Base-by-base conservation (phyloP, 441 rosid species). In the Syzygium syzygioides region DNA sequence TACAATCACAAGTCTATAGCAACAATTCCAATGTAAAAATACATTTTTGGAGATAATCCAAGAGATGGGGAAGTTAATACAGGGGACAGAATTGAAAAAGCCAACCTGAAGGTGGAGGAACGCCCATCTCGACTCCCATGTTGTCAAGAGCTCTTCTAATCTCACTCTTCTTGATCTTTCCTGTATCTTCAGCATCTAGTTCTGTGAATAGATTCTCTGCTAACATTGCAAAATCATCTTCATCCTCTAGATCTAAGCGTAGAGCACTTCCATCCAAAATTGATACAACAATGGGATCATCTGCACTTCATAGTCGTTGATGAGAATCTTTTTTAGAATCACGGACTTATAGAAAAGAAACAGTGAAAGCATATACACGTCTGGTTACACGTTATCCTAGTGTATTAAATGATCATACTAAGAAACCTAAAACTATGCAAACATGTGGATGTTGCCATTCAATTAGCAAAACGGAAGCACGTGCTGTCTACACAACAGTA, bases 181-280 rank as follows among this genome's bases (percentile, higher is more conserved):
- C 98, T 71, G 91, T 94, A 91, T 97, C 99, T 87, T 94, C 93
- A n/a, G 90, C 89, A 90, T 97, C 99, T 92, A 97, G 92, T 88
- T 95, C 97, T 55, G 98, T 96, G 90, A 96, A 97, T 30, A 97
- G 60, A 90, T 94, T 94, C 95, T 97, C 98, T 3, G 98, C 97
- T 86, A 97, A 87, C 99, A 97, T 94, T 4, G 98, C 98, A 87
- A 96, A 97, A 92, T 97, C 99, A 91, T 97, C 98, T 88, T 97
- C 99, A 59, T 97, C 99, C 91, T 96, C 97, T 91, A 95, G 89
- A 89, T 92, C 92, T 79, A 93, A 23, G 88, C 91, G 91, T 92
- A 95, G 88, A 30, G 93, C 92, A 85, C 89, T 94, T 93, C 98
- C 99, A 91, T 97, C 95, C 87, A 96, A 90, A 85, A 94, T 84